Percentiles rank a stretch among this genome's conserved stretches.
phyloP scores from a whole-genome alignment of 768 basidiomycete species.

The Hygrocybe coccinea region DNA sequence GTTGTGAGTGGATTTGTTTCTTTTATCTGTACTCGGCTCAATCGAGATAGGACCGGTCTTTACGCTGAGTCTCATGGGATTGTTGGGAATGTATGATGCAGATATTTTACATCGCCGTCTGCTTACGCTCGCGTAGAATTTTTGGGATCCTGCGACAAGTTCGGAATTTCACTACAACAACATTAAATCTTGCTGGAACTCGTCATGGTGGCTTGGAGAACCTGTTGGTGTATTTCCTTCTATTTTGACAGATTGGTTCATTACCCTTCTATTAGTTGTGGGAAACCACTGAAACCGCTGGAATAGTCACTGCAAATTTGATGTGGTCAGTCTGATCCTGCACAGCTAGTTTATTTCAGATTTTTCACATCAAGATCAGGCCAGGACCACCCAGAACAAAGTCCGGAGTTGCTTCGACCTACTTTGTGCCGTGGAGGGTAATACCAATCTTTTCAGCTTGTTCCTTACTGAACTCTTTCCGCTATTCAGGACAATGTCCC shows the following conservation, averaged over 20 bases:
- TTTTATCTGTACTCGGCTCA: slow-evolving; percentile 1
- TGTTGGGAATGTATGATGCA: slow-evolving; percentile 66
- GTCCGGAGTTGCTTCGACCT: slow-evolving; percentile 62
- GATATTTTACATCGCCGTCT: not conserved
- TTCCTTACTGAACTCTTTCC: not conserved
- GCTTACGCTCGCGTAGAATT: slow-evolving; percentile 49
- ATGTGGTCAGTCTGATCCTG: slow-evolving; percentile 72
- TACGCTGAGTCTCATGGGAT: slow-evolving; percentile 90
- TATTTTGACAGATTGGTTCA: not conserved
- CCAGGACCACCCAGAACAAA: slow-evolving; percentile 74
- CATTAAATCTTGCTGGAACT: slow-evolving; percentile 54
- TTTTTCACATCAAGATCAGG: slow-evolving; percentile 37
- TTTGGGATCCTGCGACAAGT: slow-evolving; percentile 69
- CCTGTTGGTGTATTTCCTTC: slow-evolving; percentile 46
- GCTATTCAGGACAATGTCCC: slow-evolving; percentile 52
- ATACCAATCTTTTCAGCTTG: slow-evolving; percentile 12
- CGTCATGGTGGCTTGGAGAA: slow-evolving; percentile 85
- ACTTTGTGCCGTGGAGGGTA: slow-evolving; percentile 77
- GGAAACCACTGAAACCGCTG: slow-evolving; percentile 77
- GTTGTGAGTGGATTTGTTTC: slow-evolving; percentile 45
- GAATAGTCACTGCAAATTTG: slow-evolving; percentile 73
- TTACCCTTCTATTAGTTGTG: slow-evolving; percentile 57
- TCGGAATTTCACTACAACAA: slow-evolving; percentile 71
- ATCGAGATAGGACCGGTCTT: slow-evolving; percentile 70
- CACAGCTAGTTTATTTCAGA: not conserved